These are phyloP conservation scores for Calonectria crousiana DNA, from an alignment of 2,329 filamentous ascomycete genomes.

Conservation along the genomic window DNA sequence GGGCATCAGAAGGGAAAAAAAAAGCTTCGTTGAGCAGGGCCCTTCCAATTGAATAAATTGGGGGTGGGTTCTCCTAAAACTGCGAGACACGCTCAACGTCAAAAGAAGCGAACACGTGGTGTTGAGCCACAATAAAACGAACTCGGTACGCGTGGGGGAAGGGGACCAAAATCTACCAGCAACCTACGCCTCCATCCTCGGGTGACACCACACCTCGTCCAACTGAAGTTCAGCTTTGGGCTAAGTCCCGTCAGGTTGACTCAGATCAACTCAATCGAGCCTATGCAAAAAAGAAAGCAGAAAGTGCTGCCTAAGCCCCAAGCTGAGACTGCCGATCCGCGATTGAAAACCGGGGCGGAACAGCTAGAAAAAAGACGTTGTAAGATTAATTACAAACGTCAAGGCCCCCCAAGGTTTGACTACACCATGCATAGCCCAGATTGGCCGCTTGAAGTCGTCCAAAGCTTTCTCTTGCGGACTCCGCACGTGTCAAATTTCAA, in stretches of 20 bases:
- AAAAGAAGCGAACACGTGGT: slow-evolving; percentile 38
- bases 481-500: neutral
- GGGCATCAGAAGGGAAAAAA: neutral
- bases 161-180: neutral
- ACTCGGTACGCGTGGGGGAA: slow-evolving; percentile 30
- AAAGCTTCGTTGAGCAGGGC: neutral
- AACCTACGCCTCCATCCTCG: neutral
- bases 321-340: neutral
- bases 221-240: neutral
- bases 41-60: slow-evolving; percentile 13
- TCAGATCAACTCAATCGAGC: neutral
- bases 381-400: neutral
- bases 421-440: neutral
- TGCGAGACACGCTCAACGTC: slow-evolving; percentile 28
- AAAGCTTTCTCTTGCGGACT: neutral
- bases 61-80: slow-evolving; percentile 10
- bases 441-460: neutral
- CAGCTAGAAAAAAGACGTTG: neutral
- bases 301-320: neutral
- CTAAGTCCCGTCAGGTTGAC: neutral
- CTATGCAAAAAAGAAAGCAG: neutral
- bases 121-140: slow-evolving; percentile 33
- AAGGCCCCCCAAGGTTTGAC: neutral
- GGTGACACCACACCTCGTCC: neutral
- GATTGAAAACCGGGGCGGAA: neutral